Evolutionary conservation across 345 rosid species (phyloP).

Genomic region (Abelmoschus esculentus): DNA sequence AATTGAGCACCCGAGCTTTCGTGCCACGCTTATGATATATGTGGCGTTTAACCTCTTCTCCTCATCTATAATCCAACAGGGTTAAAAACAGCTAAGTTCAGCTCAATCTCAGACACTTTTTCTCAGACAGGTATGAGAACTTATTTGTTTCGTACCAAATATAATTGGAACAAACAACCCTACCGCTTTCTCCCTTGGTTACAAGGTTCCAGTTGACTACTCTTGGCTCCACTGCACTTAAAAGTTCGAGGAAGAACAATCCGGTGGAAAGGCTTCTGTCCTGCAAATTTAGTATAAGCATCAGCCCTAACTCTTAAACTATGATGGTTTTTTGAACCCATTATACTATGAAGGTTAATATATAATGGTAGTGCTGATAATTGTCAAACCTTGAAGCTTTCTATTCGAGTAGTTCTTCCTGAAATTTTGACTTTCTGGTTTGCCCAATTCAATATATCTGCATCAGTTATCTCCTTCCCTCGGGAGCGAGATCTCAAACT

Average conservation of each 20-base stretch:
- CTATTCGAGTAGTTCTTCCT: slow-evolving; percentile 56
- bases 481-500: slow-evolving; percentile 66
- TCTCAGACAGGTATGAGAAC: background rate
- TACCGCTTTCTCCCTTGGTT: slow-evolving; percentile 91
- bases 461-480: slow-evolving; percentile 75
- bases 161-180: background rate
- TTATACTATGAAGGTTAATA: background rate
- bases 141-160: background rate
- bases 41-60: slow-evolving; percentile 95
- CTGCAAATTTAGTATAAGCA: slow-evolving; percentile 28
- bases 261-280: slow-evolving; percentile 75
- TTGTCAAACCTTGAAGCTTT: slow-evolving; percentile 65
- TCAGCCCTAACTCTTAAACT: background rate
- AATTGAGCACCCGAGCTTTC: slow-evolving; percentile 95
- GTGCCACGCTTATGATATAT: slow-evolving; percentile 84
- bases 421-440: slow-evolving; percentile 54
- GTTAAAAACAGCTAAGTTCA: slow-evolving; percentile 2
- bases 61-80: slow-evolving; percentile 38
- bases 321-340: background rate
- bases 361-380: background rate
- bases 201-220: slow-evolving; percentile 96
- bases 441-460: slow-evolving; percentile 73
- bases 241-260: slow-evolving; percentile 81
- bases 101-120: background rate
- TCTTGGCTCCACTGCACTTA: slow-evolving; percentile 86